Base-by-base conservation (phyloP, 2,329 filamentous ascomycete species). In the Paecilomyces variotii region DNA sequence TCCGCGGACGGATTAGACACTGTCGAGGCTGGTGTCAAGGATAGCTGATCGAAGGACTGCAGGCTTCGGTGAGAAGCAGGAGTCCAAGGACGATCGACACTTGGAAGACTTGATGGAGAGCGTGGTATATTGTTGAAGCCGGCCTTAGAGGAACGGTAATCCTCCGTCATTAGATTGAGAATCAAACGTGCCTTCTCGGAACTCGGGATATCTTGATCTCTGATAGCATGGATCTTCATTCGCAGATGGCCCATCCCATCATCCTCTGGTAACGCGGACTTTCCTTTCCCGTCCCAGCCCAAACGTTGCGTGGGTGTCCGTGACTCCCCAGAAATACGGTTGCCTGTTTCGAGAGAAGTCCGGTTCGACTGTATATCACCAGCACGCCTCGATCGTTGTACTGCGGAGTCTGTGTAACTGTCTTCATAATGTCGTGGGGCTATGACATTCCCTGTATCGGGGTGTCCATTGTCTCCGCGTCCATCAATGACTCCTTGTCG, bases 231-330 rank as follows among this genome's bases (percentile, higher is more conserved):
- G 63, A 94, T 91, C 61, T 84, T 84, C 62, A 77, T 80, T 65
- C 90, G 81, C 65, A 93, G 72, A 57, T 76, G 73, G 19, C 82
- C 79, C 87, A 90, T 92, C 52, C 90, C 90, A 78, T 94, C 90
- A 68, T 93, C 88, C 68, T 87, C 90, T 0, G 89, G 89, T 49
- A 91, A 70, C 14, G 68, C 63, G 7, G 59, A 63, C 11, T 66
- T 64, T 1, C 57, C 61, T 19, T 58, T 50, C 26, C 65, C 65
- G 55, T 67, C 64, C 57, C 45, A 64, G 28, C 32, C 56, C 26
- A 56, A 32, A 25, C 50, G 14, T 39, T 61, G 54, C 24, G 53
- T 39, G 25, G 9, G 27, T 28, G 32, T 12, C 26, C 32, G 26
- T 35, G 35, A n/a, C 26, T 39, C 52, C 12, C 19, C 10, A 25